Conservation (phyloP, 1,284 basidiomycete genomes). For the Cryptococcus sp. region DNA sequence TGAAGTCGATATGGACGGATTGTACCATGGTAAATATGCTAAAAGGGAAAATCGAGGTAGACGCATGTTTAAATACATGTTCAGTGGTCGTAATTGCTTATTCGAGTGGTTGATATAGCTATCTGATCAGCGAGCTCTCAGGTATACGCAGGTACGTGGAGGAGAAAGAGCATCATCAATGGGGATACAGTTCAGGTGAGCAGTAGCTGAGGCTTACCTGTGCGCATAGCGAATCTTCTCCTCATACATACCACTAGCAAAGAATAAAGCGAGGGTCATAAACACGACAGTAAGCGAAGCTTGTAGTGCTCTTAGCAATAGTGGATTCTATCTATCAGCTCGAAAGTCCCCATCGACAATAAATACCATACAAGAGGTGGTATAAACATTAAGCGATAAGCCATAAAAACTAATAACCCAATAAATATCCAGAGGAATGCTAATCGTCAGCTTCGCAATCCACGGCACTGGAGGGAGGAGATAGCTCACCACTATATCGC, state of each 20-base stretch:
- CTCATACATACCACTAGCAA: constrained; percentile 86
- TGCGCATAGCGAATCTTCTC: constrained; percentile 97
- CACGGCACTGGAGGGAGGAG: neutral
- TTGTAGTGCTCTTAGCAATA: constrained; percentile 46
- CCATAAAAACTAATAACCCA: constrained; percentile 20
- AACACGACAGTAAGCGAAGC: constrained; percentile 76
- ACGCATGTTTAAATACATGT: constrained; percentile 94
- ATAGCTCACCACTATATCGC: constrained; percentile 73
- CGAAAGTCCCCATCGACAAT: neutral
- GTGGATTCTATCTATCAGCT: constrained; percentile 16
- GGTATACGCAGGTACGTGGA: neutral
- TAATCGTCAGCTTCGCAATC: constrained; percentile 9
- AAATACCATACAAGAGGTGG: constrained; percentile 29
- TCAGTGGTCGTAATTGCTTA: constrained; percentile 80
- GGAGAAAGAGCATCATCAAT: neutral
- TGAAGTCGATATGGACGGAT: constrained; percentile 52
- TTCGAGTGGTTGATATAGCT: constrained; percentile 98
- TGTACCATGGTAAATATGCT: constrained; percentile 56
- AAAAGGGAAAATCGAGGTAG: constrained; percentile 59
- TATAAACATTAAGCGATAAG: constrained; percentile 26
- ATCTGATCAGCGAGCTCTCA: constrained; percentile 1
- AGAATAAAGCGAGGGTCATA: constrained; percentile 89
- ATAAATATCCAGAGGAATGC: constrained; percentile 42
- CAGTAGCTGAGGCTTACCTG: constrained; percentile 56
- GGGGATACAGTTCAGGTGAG: neutral